Base-by-base conservation (phyloP, 441 rosid genomes). In the Rhodomyrtus psidioides region DNA sequence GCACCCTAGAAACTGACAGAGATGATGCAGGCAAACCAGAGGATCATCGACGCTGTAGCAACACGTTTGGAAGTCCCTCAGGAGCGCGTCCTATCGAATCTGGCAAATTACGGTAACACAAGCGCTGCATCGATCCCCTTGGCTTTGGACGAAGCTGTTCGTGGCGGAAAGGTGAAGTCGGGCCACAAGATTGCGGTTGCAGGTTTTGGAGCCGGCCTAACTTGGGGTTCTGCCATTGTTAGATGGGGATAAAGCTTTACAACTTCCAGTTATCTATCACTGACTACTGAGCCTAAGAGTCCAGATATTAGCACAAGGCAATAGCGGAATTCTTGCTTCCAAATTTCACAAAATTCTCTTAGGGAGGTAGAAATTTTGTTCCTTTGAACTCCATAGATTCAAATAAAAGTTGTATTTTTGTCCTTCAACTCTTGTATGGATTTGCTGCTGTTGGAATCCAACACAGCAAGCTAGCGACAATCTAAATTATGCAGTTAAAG, bases 121-220 rank as follows among this genome's bases (percentile, higher is more conserved):
- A 96, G 99, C n/a, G 95, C 99, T 57, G 97, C 98, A 84, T 96
- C 99, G 7, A 95, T 97, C 84, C 99, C 99, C 59, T 87, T 95
- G 85, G 99, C 99, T 55, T 89, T 97, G 90, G 99, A 97, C 85
- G 99, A 97, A 87, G 96, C 97, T 6, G 99, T 96, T 39, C 91
- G 98, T 86, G 90, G 96, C 12, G 99, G 99, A 46, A 95, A 94
- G 91, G 97, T 97, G 89, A 94, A 94, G 91, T 75, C 93, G 28
- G 96, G 99, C 54, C 94, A 97, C 81, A 91, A 91, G 19, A 94
- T 97, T 28, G 98, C 96, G 0, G 70, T 98, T 51, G 96, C 99
- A 12, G 99, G 99, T 82, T 97, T 94, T 46, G 99, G 99, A 79
- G 99, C 98, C 5, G 99, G 99, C 82, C 93, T 97, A 86, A 97